Base-by-base conservation (phyloP, 768 basidiomycete genomes). In the Lepiota brunneoincarnata region DNA sequence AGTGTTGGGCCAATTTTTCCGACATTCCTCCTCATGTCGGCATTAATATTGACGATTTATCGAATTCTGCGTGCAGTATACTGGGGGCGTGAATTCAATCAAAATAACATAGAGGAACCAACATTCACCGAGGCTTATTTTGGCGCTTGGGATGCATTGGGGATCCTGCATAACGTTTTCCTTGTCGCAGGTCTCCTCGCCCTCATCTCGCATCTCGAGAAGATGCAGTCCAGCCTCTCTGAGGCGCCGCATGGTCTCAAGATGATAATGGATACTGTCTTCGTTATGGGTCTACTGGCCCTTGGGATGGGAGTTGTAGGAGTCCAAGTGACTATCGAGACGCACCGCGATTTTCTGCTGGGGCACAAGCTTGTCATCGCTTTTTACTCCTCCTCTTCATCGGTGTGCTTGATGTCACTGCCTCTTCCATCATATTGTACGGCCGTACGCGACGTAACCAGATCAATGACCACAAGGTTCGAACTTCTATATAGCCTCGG, bases 171-270 rank as follows among this genome's bases (percentile, higher is more conserved):
- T 10, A 26, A 51, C 17, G 42, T 51, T 23, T 12, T 42, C 17
- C 49, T 51, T 15, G 17, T 34, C 4, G 28, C 18, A 4, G 38
- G 26, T 18, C 31, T 51, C 15, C 26, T 42, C 10, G 28, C 49
- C 6, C 49, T 51, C 12, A 26, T 51, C 20, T 17, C 39, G 9
- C 39, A 51, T 51, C 49, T 38, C 15, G 49, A 41, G 34, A 41
- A 31, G 6, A 11, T 42, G 31, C 21, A 41, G 28, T 10, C 6
- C 43, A 45, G 12, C 14, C 3, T 7, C 4, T 26, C 43, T 26
- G 14, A 15, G 4, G 10, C 9, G 6, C 9, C 15, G 10, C 9
- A 21, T 14, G 9, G 12, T 21, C 12, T 10, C 20, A 45, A 45
- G 43, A 45, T 20, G 43, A 21, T 15, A 24, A 24, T 24, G 10